phyloP scores from a whole-genome alignment of 129 eudicot species.

The Saposhnikovia divaricata region DNA sequence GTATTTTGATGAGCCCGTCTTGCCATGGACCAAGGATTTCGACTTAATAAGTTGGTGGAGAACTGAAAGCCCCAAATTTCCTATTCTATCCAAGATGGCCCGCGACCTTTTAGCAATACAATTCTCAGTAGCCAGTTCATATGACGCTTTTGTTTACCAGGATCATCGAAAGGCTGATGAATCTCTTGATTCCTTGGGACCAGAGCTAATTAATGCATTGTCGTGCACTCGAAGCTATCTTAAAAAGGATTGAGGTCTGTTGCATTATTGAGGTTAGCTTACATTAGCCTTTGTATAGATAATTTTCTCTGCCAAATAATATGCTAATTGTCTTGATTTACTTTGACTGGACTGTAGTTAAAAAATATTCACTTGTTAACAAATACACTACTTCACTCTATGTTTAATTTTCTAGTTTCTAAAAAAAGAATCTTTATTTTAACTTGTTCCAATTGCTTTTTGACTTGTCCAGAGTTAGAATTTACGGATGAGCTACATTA shows the following conservation, averaged over 20 bases:
- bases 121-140: constrained; percentile 17
- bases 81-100: constrained; percentile 27
- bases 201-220: constrained; percentile 15
- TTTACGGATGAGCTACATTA: neutral
- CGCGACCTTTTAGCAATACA: constrained; percentile 34
- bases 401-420: neutral
- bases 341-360: neutral
- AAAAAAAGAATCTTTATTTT: too few species aligned
- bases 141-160: constrained; percentile 13
- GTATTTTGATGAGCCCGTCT: constrained; percentile 30
- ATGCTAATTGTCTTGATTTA: neutral
- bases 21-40: constrained; percentile 24
- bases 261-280: neutral
- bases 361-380: neutral
- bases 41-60: constrained; percentile 30
- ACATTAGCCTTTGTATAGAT: neutral
- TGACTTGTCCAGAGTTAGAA: neutral
- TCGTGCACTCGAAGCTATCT: constrained; percentile 27
- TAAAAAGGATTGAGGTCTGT: neutral
- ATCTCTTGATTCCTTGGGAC: neutral
- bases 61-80: constrained; percentile 23
- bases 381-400: neutral
- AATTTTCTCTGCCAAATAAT: neutral
- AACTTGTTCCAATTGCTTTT: neutral
- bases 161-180: constrained; percentile 8